phyloP scores from a whole-genome alignment of 805 yeast genomes.

The Cyberlindnera americana region DNA sequence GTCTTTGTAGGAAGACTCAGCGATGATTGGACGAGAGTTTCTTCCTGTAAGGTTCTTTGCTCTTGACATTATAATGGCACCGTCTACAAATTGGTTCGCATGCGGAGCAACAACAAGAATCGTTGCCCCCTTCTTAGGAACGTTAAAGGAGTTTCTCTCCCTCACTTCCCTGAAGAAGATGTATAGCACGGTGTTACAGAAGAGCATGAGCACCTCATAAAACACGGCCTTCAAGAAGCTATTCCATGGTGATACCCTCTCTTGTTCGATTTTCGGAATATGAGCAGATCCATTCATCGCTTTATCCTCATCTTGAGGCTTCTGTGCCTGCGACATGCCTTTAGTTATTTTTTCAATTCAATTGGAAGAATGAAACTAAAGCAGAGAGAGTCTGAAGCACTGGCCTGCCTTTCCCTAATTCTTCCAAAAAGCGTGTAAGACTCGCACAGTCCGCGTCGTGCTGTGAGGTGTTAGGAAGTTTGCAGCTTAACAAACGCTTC shows the following conservation, averaged over 20 bases:
- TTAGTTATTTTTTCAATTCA: neutral
- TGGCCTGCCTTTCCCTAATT: no score
- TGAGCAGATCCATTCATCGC: constrained; percentile 7
- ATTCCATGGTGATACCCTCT: neutral
- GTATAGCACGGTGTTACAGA: constrained; percentile 23
- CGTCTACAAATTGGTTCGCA: constrained; percentile 85
- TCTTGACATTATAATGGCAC: constrained; percentile 72
- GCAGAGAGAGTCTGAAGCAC: no score
- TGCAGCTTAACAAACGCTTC: no score
- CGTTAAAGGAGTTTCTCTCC: constrained; percentile 63
- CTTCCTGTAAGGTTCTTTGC: constrained; percentile 62
- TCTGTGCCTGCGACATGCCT: neutral
- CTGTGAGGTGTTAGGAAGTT: no score
- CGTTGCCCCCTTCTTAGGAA: constrained; percentile 62
- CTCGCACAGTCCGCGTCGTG: no score
- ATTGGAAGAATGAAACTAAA: no score
- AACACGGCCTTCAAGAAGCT: constrained; percentile 14
- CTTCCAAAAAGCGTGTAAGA: no score
- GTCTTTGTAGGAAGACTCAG: constrained; percentile 66
- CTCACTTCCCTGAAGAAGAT: constrained; percentile 70
- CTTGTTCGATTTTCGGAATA: constrained; percentile 13
- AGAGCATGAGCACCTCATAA: constrained; percentile 21
- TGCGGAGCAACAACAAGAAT: constrained; percentile 81
- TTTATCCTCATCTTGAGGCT: neutral
- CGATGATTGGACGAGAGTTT: constrained; percentile 74